phyloP scores from a whole-genome alignment of 257 asterid species.

The Nicotiana tomentosiformis region DNA sequence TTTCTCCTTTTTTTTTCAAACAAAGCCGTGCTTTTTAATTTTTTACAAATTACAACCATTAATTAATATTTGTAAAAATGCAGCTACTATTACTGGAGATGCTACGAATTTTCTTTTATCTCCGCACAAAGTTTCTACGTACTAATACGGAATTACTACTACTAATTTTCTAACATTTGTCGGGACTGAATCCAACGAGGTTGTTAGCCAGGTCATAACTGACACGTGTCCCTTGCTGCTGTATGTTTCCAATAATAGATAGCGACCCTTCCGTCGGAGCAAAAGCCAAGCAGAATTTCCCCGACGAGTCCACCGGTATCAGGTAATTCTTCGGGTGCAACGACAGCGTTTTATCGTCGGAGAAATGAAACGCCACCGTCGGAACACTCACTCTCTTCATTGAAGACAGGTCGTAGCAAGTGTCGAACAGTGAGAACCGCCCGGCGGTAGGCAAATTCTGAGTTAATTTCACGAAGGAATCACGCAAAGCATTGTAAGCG shows the following conservation, averaged over 20 bases:
- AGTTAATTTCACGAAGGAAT: slow-evolving; percentile 31
- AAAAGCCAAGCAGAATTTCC: slow-evolving; percentile 70
- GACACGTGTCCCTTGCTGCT: slow-evolving; percentile 92
- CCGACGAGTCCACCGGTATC: slow-evolving; percentile 49
- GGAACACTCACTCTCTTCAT: slow-evolving; percentile 46
- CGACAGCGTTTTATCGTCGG: slow-evolving; percentile 38
- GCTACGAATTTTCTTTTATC: background rate
- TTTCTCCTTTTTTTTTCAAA: background rate
- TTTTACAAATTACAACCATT: background rate
- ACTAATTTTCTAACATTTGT: slow-evolving; percentile 47
- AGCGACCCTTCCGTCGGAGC: slow-evolving; percentile 47
- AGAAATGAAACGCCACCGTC: slow-evolving; percentile 48
- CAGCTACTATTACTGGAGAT: background rate
- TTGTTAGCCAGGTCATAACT: slow-evolving; percentile 49
- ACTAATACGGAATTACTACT: background rate
- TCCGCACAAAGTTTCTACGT: background rate
- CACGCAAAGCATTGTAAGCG: slow-evolving; percentile 48
- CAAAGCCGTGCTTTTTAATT: background rate
- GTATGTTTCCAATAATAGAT: slow-evolving; percentile 74
- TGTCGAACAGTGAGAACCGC: slow-evolving; percentile 54
- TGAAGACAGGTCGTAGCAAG: slow-evolving; percentile 59
- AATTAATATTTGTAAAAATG: background rate
- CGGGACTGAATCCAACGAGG: slow-evolving; percentile 54
- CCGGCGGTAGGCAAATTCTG: slow-evolving; percentile 21
- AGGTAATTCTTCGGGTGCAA: slow-evolving; percentile 53